phyloP scores from a whole-genome alignment of 768 basidiomycete species.

The Suillus variegatus region DNA sequence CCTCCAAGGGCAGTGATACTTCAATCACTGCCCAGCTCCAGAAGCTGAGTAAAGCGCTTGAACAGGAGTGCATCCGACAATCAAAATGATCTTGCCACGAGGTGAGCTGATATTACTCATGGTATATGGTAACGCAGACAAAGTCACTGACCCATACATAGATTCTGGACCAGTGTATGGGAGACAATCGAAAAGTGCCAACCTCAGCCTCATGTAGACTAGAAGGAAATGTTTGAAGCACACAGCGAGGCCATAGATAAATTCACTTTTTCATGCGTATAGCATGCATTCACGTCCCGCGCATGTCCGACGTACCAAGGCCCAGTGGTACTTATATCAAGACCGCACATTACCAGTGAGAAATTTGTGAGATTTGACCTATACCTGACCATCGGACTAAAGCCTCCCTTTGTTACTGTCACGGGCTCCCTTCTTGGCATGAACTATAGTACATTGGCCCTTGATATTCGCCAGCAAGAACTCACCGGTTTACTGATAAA shows the following conservation, averaged over 20 bases:
- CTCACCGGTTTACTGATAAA: neutral
- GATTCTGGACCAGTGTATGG: neutral
- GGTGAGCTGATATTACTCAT: neutral
- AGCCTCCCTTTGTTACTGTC: neutral
- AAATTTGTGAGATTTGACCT: neutral
- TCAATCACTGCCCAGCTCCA: slow-evolving; percentile 61
- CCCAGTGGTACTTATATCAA: neutral
- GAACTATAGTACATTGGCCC: neutral
- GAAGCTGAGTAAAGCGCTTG: slow-evolving; percentile 55
- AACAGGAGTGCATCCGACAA: slow-evolving; percentile 38
- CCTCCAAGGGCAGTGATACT: slow-evolving; percentile 51
- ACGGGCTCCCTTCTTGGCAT: neutral
- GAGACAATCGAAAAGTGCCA: neutral
- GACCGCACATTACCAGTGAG: neutral
- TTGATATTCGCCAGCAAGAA: neutral
- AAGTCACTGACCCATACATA: neutral
- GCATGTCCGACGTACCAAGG: neutral
- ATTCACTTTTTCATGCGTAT: neutral
- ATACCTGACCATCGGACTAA: neutral
- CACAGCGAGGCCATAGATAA: neutral
- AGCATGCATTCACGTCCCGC: neutral
- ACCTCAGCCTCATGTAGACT: neutral
- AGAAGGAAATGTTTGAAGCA: neutral
- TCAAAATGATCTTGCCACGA: slow-evolving; percentile 14
- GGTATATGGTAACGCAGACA: neutral